These are phyloP conservation scores for Citrullus colocynthis DNA, from an alignment of 306 rosid genomes.

Conservation along the genomic window DNA sequence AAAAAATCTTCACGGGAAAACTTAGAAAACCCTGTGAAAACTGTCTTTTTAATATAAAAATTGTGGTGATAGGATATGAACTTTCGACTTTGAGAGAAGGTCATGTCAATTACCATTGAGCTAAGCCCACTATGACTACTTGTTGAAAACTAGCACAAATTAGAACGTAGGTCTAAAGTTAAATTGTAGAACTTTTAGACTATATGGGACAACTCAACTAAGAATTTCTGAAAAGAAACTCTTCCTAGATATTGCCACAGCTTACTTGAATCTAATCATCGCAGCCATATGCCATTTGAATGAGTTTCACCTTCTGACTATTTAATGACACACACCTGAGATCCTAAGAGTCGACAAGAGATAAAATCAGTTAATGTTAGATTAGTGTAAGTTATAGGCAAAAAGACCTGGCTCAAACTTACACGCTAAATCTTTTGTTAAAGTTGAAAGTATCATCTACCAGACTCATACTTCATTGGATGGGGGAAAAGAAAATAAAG, in stretches of 20 bases:
- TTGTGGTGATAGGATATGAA: too few relatives aligned
- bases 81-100: too few relatives aligned
- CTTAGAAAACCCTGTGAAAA: background rate
- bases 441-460: background rate
- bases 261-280: background rate
- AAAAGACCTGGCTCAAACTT: background rate
- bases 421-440: background rate
- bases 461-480: background rate
- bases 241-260: background rate
- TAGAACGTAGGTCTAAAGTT: background rate
- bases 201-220: background rate
- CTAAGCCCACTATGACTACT: too few relatives aligned
- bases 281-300: background rate
- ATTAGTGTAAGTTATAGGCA: background rate
- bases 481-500: background rate
- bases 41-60: too few relatives aligned
- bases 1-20: background rate
- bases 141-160: background rate
- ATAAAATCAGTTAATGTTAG: background rate
- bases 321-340: background rate
- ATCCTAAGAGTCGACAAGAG: background rate
- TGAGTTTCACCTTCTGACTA: background rate
- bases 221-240: background rate
- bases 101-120: too few relatives aligned
- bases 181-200: background rate